Evolutionary conservation across 306 rosid genomes (phyloP).

Genomic region (Pterocarpus macrocarpus): DNA sequence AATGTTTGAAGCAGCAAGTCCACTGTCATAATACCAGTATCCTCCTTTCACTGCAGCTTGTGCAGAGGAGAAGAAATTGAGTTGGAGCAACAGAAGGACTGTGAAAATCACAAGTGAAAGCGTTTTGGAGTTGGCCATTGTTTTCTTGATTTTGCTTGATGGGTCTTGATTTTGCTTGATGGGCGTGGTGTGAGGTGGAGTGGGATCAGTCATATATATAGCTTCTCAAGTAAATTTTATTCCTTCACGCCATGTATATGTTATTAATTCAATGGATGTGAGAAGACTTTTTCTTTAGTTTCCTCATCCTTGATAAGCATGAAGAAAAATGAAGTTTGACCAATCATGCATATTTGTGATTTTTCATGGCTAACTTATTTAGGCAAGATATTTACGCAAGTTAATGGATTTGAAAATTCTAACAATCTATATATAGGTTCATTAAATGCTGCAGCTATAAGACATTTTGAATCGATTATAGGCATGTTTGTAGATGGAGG

Average conservation of each 20-base stretch:
- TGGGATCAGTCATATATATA: background rate
- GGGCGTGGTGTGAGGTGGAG: background rate
- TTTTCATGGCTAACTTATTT: background rate
- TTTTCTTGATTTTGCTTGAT: background rate
- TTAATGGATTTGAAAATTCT: background rate
- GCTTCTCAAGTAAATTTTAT: background rate
- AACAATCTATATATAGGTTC: background rate
- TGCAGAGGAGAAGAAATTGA: slow-evolving; percentile 36
- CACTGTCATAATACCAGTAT: slow-evolving; percentile 62
- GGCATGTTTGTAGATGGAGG: too few species aligned
- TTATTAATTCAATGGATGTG: background rate
- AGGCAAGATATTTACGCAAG: background rate
- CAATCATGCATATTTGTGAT: background rate
- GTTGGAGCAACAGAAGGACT: slow-evolving; percentile 37
- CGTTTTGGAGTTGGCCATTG: slow-evolving; percentile 49
- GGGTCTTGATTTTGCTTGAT: too few species aligned
- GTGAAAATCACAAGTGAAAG: slow-evolving; percentile 26
- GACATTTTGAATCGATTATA: too few species aligned
- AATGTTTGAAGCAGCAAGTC: slow-evolving; percentile 46
- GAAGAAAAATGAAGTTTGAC: background rate
- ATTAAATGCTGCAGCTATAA: too few species aligned
- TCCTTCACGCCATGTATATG: too few species aligned
- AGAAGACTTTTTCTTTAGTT: background rate
- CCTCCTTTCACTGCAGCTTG: slow-evolving; percentile 54
- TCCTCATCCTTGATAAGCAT: background rate